These are phyloP conservation scores for Debaryomyces robertsiae DNA, from an alignment of 1,139 yeast genomes.

Conservation along the genomic window DNA sequence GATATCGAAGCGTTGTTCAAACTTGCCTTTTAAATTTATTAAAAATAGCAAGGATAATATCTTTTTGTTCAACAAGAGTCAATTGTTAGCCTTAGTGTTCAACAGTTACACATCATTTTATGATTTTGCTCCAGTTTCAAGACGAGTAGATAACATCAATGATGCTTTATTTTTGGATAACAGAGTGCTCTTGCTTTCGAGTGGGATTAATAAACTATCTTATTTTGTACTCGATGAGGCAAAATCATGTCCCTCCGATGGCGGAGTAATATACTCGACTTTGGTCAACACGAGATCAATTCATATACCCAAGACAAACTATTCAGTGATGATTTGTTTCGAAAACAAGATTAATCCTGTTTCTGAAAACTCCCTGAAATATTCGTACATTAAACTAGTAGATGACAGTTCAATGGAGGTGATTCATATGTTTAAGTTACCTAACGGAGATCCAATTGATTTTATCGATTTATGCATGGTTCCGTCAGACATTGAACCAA, in stretches of 20 bases:
- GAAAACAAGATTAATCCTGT: slow-evolving; percentile 18
- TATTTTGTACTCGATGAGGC: neutral
- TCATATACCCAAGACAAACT: slow-evolving; percentile 15
- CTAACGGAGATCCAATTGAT: slow-evolving; percentile 18
- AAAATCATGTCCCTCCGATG: neutral
- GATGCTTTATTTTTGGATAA: slow-evolving; percentile 16
- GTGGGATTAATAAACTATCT: neutral
- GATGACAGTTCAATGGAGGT: slow-evolving; percentile 17
- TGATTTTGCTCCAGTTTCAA: slow-evolving; percentile 10
- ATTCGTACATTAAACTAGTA: slow-evolving; percentile 22
- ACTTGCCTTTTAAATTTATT: slow-evolving; percentile 19
- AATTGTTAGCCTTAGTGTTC: slow-evolving; percentile 6
- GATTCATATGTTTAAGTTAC: slow-evolving; percentile 16
- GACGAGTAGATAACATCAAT: slow-evolving; percentile 10
- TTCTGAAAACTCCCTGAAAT: slow-evolving; percentile 18
- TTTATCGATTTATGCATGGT: slow-evolving; percentile 23
- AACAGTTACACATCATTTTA: slow-evolving; percentile 11
- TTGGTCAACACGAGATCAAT: slow-evolving; percentile 20
- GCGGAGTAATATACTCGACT: slow-evolving; percentile 19
- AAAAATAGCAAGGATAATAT: slow-evolving; percentile 11
- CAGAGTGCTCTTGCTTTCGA: slow-evolving; percentile 1
- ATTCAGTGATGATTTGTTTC: slow-evolving; percentile 22
- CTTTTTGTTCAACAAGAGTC: slow-evolving; percentile 17
- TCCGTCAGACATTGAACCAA: slow-evolving; percentile 2
- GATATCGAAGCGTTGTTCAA: slow-evolving; percentile 12